Percentiles rank a stretch among this genome's conserved stretches.
Evolutionary conservation across 139 green algal genomes (phyloP).

Genomic region (Auxenochlorella pyrenoidosa): DNA sequence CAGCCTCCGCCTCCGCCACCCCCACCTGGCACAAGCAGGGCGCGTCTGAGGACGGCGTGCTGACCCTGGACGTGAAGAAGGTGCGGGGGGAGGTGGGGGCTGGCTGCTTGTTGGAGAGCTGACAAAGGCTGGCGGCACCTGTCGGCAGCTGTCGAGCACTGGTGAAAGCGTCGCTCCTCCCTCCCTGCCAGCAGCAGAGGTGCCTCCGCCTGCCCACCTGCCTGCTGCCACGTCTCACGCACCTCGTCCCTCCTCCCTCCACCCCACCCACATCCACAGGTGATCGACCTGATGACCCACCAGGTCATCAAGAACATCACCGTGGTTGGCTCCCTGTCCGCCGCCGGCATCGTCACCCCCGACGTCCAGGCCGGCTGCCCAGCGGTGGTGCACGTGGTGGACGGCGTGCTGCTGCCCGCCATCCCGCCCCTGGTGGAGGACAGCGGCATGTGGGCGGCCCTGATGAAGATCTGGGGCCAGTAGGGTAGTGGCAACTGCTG

Average conservation of each 20-base stretch:
- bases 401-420: slow-evolving; percentile 29
- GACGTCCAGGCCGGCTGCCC: slow-evolving; percentile 44
- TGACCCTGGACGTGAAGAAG: slow-evolving; percentile 24
- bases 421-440: neutral
- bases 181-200: no score
- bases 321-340: neutral
- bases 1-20: neutral
- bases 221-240: neutral
- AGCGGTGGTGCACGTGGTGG: slow-evolving; percentile 30
- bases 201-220: no score
- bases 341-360: neutral
- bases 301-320: neutral
- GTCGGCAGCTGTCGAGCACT: no score
- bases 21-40: neutral
- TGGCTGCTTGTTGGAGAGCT: no score
- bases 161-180: neutral
- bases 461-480: neutral
- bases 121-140: no score
- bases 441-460: neutral
- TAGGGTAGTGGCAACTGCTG: neutral
- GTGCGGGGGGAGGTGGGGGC: neutral
- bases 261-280: neutral
- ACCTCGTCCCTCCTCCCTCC: neutral
- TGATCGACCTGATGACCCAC: neutral
- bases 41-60: slow-evolving; percentile 11